A percentile compares a stretch with the other conserved stretches of the same genome.
phyloP scores from a whole-genome alignment of 371 early-diverging fungal species.

The Actinomortierella ambigua region DNA sequence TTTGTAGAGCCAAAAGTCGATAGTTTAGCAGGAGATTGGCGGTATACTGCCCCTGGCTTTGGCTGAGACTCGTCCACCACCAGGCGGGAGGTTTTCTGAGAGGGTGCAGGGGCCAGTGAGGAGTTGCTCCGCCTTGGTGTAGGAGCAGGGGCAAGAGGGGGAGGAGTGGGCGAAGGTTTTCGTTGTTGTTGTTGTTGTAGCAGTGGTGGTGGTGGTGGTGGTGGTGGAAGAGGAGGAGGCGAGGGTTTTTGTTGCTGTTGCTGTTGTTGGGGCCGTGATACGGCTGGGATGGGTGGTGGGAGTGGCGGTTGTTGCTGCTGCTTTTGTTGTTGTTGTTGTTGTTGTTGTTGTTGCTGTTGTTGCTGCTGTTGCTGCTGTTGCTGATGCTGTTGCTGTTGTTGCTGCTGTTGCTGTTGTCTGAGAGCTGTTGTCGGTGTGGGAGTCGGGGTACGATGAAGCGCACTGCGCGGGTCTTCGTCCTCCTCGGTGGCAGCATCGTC shows the following conservation, averaged over 20 bases:
- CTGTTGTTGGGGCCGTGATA: conserved; percentile 5
- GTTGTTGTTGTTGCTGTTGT: conserved; percentile 1
- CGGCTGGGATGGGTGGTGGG: too few species aligned
- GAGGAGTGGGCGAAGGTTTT: too few species aligned
- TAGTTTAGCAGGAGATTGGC: too few species aligned
- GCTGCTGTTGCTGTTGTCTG: conserved; percentile 3
- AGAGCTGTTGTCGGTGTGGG: background rate
- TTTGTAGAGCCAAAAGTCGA: too few species aligned
- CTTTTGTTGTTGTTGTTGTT: conserved; percentile 15
- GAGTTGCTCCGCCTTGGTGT: too few species aligned
- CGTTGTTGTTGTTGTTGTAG: conserved; percentile 10
- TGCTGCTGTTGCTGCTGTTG: background rate
- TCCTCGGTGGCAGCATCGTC: background rate
- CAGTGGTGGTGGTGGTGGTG: too few species aligned
- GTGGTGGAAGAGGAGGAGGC: too few species aligned
- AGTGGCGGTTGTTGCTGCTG: too few species aligned
- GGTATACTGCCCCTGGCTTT: too few species aligned
- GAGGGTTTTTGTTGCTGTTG: conserved; percentile 7
- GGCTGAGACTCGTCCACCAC: too few species aligned
- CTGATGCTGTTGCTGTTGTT: background rate
- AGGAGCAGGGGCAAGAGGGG: too few species aligned
- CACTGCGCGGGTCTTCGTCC: background rate
- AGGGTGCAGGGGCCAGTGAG: too few species aligned
- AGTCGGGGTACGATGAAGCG: background rate
- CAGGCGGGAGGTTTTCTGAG: background rate